phyloP scores from a whole-genome alignment of 768 basidiomycete species.

The Auricularia sp. region DNA sequence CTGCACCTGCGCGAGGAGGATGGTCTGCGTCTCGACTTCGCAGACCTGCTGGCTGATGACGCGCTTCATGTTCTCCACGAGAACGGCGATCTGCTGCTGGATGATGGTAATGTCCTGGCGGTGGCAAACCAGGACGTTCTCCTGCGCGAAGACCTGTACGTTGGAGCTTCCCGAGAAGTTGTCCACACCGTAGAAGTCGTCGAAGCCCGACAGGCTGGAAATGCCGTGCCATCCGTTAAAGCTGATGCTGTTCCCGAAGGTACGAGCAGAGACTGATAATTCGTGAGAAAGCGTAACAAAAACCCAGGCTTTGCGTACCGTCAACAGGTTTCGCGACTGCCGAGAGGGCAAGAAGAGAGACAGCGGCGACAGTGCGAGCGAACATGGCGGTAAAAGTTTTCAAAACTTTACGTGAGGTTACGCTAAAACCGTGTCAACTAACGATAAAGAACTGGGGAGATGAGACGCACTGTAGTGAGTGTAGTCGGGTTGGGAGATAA shows the following conservation, averaged over 20 bases:
- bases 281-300: not conserved
- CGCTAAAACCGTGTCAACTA: too few species aligned
- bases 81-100: conserved; percentile 37
- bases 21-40: conserved; percentile 24
- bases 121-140: conserved; percentile 31
- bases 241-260: not conserved
- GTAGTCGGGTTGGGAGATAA: not conserved
- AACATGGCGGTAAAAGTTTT: not conserved
- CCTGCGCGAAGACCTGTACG: conserved; percentile 25
- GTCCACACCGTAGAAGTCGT: conserved; percentile 36
- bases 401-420: not conserved
- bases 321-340: not conserved
- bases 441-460: not conserved
- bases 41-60: not conserved
- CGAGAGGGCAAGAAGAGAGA: not conserved
- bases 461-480: not conserved
- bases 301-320: not conserved
- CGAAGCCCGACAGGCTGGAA: conserved; percentile 21
- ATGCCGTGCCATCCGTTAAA: not conserved
- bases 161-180: conserved; percentile 34
- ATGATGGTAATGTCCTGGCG: conserved; percentile 26
- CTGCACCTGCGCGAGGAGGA: conserved; percentile 36
- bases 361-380: not conserved
- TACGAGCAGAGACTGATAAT: not conserved
- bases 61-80: conserved; percentile 36